Base-by-base conservation (phyloP, 176 grass and related monocot species). In the Paspalum vaginatum region DNA sequence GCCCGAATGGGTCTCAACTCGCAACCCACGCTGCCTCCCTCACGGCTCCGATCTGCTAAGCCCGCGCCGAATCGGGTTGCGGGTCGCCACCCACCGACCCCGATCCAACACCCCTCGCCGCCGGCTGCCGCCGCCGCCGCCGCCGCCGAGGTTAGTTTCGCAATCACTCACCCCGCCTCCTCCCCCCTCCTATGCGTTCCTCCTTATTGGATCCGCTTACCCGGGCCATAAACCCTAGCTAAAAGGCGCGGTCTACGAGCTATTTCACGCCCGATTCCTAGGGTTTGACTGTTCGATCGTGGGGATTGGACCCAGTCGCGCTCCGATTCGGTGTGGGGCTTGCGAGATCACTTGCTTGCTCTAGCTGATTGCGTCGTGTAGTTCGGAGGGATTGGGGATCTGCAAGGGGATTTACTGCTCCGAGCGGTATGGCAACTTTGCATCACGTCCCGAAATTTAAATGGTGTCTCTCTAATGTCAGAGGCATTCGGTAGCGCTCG, bases 1-100 rank as follows among this genome's bases (percentile, higher is more conserved):
- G 17, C 64, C 10, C 62, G 63, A 89, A 89, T 72, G 87, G 87
- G 72, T 89, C 65, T 56, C 75, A 54, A 64, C 65, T 76, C 69
- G 68, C 87, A 81, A 84, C 61, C 76, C 81, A 80, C 70, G 54
- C 70, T n/a, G 49, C 44, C 0, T 55, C 58, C 11, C 21, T 59
- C 78, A 88, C 68, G 85, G 79, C 88, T 83, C 88, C 88, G 88
- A 94, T 91, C 88, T 89, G 87, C 88, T 94, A 91, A 88, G 81
- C 13, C 80, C 47, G 63, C 41, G 43, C 65, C 83, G 86, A 79
- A 94, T 88, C 91, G 91, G 88, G 91, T 94, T 86, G 75, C 88
- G 91, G 91, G 78, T 94, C 75, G 54, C 71, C 57, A 80, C 58
- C 57, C 77, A 43, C 70, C 76, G 66, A 76, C 81, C 85, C 68